Conservation (phyloP, 73 alveolate species). For the Paramecium sonneborni region DNA sequence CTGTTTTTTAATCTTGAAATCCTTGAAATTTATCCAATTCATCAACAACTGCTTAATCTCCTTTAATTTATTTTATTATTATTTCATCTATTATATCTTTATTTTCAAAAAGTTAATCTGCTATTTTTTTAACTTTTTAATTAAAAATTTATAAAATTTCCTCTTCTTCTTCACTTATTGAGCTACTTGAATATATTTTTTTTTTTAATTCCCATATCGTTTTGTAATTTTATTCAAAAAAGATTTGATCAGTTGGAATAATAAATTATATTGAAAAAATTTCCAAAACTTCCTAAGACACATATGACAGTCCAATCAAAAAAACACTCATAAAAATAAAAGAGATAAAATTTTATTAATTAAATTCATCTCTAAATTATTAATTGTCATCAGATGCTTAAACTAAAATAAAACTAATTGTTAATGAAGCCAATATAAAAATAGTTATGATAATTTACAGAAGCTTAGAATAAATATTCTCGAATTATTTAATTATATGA, state of each 20-base stretch:
- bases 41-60: conserved; percentile 12
- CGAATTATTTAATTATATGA: background rate
- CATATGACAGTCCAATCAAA: background rate
- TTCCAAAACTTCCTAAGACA: background rate
- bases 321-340: background rate
- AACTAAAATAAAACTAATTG: background rate
- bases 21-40: background rate
- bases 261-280: background rate
- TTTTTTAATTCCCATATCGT: background rate
- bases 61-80: background rate
- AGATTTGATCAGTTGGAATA: background rate
- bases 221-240: background rate
- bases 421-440: background rate
- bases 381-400: background rate
- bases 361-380: background rate
- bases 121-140: background rate
- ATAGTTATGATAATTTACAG: background rate
- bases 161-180: background rate
- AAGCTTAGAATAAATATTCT: background rate
- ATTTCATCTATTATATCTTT: conserved; percentile 1
- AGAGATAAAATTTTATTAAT: background rate
- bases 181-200: background rate
- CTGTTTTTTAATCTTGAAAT: background rate
- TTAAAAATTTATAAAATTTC: background rate
- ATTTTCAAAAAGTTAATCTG: background rate